A percentile compares a stretch with the other conserved stretches of the same genome.
Conservation (phyloP, 208 protist genomes). For the Crithidia brevicula region DNA sequence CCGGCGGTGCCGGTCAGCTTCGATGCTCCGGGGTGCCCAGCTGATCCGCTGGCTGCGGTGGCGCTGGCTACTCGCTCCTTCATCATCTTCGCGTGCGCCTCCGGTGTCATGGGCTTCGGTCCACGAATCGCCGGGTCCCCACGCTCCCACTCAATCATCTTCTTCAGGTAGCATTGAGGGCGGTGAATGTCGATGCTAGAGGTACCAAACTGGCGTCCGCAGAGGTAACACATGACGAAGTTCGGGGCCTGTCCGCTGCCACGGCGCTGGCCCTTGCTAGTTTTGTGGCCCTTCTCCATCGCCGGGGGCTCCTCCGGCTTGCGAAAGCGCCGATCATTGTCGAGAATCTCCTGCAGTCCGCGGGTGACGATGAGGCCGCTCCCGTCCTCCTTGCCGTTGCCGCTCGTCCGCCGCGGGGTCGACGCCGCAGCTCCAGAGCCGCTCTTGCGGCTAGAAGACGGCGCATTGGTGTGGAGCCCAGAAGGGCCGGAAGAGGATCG, state of each 20-base stretch:
- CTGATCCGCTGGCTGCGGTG: conserved; percentile 1
- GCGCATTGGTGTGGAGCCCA: conserved; percentile 11
- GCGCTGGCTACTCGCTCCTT: conserved; percentile 27
- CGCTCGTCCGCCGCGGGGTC: conserved; percentile 1
- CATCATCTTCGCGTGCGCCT: conserved; percentile 65
- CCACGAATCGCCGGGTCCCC: conserved; percentile 71
- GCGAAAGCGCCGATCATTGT: conserved; percentile 49
- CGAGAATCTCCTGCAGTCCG: conserved; percentile 70
- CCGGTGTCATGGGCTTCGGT: conserved; percentile 64
- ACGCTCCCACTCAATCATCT: conserved; percentile 90
- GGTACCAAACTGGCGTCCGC: conserved; percentile 87
- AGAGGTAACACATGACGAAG: conserved; percentile 91
- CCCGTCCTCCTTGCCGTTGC: conserved; percentile 6
- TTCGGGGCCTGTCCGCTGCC: conserved; percentile 47
- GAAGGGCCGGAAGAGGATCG: not conserved
- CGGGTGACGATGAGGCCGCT: conserved; percentile 69
- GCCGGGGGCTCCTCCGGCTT: conserved; percentile 5
- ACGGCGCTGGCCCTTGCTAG: conserved; percentile 15
- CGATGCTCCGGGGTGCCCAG: not conserved
- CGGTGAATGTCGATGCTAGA: conserved; percentile 89
- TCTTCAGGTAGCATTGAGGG: conserved; percentile 93
- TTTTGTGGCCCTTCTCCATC: conserved; percentile 4
- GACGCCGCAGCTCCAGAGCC: conserved; percentile 12
- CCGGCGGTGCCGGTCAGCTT: not conserved
- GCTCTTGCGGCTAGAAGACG: conserved; percentile 4